phyloP scores from a whole-genome alignment of 192 early-diverging fungal genomes.

The Backusella liffmaniae region DNA sequence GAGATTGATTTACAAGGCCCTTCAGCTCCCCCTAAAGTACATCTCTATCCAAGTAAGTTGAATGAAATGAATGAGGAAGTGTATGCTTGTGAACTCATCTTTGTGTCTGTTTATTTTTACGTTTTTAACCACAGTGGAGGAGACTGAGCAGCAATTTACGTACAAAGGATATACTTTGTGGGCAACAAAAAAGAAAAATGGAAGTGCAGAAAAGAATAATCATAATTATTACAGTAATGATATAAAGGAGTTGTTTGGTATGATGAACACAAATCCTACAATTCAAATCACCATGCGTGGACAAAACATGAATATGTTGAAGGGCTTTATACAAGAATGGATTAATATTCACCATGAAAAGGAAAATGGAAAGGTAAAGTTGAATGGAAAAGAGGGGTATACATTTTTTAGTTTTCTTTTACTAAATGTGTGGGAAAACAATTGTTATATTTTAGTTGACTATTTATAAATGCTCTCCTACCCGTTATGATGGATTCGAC shows the following conservation, averaged over 20 bases:
- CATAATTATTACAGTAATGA: neutral
- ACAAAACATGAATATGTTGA: neutral
- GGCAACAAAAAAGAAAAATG: neutral
- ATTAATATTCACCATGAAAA: constrained; percentile 19
- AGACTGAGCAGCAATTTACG: neutral
- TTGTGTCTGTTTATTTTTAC: no score
- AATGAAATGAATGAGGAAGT: neutral
- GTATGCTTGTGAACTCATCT: no score
- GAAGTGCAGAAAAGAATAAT: neutral
- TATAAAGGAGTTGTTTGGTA: neutral
- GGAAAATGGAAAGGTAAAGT: constrained; percentile 28
- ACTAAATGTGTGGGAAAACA: neutral
- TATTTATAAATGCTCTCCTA: constrained; percentile 8
- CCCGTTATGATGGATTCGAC: constrained; percentile 1
- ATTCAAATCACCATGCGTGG: constrained; percentile 13
- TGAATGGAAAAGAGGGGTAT: neutral
- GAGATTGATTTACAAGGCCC: neutral
- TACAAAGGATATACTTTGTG: constrained; percentile 21
- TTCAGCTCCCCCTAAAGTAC: constrained; percentile 9
- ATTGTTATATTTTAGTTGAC: neutral
- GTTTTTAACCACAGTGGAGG: neutral
- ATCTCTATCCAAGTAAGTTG: constrained; percentile 24
- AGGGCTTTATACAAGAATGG: constrained; percentile 28
- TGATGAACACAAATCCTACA: constrained; percentile 1
- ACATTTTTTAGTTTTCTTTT: neutral